Base-by-base conservation (phyloP, 106 monocot genomes). In the Xerophyta viscosa region DNA sequence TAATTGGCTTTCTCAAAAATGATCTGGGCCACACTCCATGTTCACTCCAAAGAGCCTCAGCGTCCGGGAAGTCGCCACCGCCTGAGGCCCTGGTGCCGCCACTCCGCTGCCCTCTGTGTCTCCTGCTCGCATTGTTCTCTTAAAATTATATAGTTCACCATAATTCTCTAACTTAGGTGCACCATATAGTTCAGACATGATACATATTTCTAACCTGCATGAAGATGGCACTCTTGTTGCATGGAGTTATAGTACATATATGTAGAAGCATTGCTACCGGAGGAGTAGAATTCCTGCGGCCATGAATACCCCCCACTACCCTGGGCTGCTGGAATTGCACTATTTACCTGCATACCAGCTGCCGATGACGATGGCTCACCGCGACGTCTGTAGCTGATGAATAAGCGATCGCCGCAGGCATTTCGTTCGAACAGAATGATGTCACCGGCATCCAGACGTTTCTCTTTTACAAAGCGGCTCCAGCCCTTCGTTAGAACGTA, bases 41-140 rank as follows among this genome's bases (percentile, higher is more conserved):
- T 78, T 72, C 54, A 78, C 78, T 11, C 78, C 78, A 20, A 78
- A 78, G 3, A 78, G 63, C 54, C 78, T 71, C 62, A 78, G 58
- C 47, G 52, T 24, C 72, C 58, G 71, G 26, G 77, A 33, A 36
- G 54, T 66, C 4, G 55, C 44, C 6, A 58, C 24, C 23, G 44
- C 27, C 23, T 23, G n/a, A 39, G 39, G 39, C 6, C 13, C 39
- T 27, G 3, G 29, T 10, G 20, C 24, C 57, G 39, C 26, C 0
- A 48, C 10, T 22, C 20, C 46, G 24, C 24, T 36, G 29, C 24
- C 37, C 1, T 6, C 29, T 26, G 56, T 20, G 8, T 54, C 75
- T 31, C 41, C 65, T 60, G 54, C 64, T 33, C 1, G 23, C 17
- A 68, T 44, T 53, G 15, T 0, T 29, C 15, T 3, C 33, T 33